phyloP scores from a whole-genome alignment of 2,329 filamentous ascomycete species.

The Neonectria neomacrospora region DNA sequence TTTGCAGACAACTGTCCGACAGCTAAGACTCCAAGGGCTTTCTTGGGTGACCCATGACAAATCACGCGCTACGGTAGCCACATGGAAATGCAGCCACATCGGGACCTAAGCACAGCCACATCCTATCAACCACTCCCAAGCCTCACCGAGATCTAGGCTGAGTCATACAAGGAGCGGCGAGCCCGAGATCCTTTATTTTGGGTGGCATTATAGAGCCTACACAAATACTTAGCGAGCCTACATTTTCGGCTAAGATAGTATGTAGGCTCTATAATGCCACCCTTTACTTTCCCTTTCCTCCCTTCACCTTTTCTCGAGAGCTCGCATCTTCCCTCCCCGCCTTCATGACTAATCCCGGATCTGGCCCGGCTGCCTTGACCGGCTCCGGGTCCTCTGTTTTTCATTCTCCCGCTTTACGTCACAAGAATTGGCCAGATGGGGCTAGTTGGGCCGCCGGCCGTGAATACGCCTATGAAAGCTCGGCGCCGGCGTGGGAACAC shows the following conservation, averaged over 20 bases:
- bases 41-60: not conserved
- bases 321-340: not conserved
- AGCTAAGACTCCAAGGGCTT: not conserved
- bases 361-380: constrained; percentile 16
- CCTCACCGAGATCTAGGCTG: not conserved
- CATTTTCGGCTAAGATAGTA: too few relatives aligned
- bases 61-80: not conserved
- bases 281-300: not conserved
- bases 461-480: constrained; percentile 1
- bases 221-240: too few relatives aligned
- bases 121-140: not conserved
- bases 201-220: too few relatives aligned
- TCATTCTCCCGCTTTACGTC: constrained; percentile 13
- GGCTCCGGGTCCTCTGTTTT: constrained; percentile 13
- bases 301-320: not conserved
- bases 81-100: not conserved
- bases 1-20: not conserved
- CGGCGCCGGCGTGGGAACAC: constrained; percentile 6
- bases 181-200: not conserved
- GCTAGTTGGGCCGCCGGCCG: constrained; percentile 23
- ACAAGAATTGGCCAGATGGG: constrained; percentile 8
- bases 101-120: constrained; percentile 7
- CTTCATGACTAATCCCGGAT: constrained; percentile 2
- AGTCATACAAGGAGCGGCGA: constrained; percentile 1
- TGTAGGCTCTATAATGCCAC: too few relatives aligned